Conservation (phyloP, 768 basidiomycete genomes). For the Auricularia sp. region DNA sequence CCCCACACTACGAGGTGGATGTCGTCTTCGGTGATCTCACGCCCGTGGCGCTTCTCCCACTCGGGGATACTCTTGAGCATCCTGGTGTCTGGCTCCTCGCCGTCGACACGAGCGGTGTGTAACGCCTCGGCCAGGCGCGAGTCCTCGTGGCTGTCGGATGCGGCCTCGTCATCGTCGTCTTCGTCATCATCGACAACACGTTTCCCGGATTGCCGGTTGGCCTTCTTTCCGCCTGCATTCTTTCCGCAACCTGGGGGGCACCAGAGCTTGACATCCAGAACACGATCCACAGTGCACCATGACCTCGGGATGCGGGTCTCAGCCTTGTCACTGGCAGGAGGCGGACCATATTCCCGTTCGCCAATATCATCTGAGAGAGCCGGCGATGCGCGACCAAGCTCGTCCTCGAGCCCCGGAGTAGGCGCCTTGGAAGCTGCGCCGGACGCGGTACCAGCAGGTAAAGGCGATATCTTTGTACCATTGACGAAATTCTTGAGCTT, state of each 20-base stretch:
- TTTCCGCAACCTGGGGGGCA: conserved; percentile 24
- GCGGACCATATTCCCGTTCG: conserved; percentile 30
- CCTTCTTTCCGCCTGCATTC: conserved; percentile 13
- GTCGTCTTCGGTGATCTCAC: conserved; percentile 37
- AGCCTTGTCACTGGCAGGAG: conserved; percentile 49
- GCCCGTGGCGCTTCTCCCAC: conserved; percentile 41
- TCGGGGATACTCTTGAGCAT: conserved; percentile 52
- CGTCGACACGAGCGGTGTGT: conserved; percentile 40
- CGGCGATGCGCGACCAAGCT: not conserved
- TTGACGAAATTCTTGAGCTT: conserved; percentile 73
- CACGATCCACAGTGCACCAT: conserved; percentile 90
- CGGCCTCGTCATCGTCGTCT: conserved; percentile 20
- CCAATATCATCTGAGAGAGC: conserved; percentile 33
- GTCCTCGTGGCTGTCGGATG: conserved; percentile 18
- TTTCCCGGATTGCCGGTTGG: conserved; percentile 18
- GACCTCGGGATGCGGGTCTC: conserved; percentile 59
- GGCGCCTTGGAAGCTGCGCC: not conserved
- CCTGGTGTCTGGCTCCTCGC: conserved; percentile 50
- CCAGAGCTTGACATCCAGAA: conserved; percentile 73
- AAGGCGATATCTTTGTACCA: conserved; percentile 60
- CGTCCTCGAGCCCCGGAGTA: not conserved
- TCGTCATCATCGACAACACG: conserved; percentile 18
- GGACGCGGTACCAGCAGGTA: conserved; percentile 32
- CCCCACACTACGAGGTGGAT: conserved; percentile 63
- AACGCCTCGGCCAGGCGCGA: conserved; percentile 22